Conservation (phyloP, 768 basidiomycete species). For the Phylloporus sp. region DNA sequence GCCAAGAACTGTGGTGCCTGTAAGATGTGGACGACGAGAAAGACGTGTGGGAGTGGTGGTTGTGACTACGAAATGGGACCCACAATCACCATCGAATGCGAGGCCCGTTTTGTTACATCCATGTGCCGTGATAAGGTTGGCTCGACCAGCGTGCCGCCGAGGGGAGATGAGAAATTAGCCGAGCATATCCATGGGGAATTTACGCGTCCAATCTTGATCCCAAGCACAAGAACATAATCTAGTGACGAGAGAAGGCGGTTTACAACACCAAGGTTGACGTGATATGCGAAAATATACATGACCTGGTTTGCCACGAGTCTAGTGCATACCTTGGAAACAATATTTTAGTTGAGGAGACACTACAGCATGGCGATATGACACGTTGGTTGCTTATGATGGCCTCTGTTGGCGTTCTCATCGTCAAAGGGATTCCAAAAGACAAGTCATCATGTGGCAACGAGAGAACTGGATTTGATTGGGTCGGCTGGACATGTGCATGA, state of each 20-base stretch:
- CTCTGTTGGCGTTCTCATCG: no score
- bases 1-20: background rate
- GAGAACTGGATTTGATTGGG: background rate
- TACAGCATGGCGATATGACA: no score
- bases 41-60: background rate
- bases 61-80: background rate
- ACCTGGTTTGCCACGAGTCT: no score
- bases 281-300: background rate
- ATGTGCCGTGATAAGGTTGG: no score
- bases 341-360: no score
- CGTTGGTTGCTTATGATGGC: no score
- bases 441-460: background rate
- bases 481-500: background rate
- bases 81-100: no score
- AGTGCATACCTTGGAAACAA: no score
- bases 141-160: background rate
- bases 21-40: background rate
- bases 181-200: background rate
- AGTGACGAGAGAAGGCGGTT: background rate
- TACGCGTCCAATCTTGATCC: background rate
- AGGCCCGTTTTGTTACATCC: no score
- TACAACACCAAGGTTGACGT: slow-evolving; percentile 1
- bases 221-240: background rate
- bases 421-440: no score
- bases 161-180: background rate